phyloP scores from a whole-genome alignment of 306 rosid species.

The Geum urbanum region DNA sequence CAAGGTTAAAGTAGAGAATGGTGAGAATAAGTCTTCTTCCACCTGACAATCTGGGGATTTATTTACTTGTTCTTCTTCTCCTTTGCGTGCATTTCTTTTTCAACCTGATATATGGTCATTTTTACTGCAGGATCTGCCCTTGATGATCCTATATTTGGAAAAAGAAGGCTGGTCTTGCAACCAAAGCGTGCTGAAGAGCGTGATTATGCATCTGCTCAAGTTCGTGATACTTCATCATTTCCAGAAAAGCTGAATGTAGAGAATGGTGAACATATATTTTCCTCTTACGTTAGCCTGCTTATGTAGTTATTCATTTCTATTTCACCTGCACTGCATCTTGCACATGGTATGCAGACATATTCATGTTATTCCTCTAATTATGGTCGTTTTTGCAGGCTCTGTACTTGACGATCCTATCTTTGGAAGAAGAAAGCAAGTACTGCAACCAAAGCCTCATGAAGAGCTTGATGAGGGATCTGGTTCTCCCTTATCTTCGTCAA shows the following conservation, averaged over 20 bases:
- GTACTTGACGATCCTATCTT: constrained; percentile 39
- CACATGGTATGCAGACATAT: background rate
- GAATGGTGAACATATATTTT: constrained; percentile 24
- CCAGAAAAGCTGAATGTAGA: constrained; percentile 29
- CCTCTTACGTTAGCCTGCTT: constrained; percentile 26
- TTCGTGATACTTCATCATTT: constrained; percentile 42
- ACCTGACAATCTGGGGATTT: constrained; percentile 31
- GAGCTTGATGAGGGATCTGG: constrained; percentile 41
- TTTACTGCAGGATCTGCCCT: constrained; percentile 43
- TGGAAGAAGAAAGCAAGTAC: constrained; percentile 41
- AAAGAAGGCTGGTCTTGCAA: constrained; percentile 44
- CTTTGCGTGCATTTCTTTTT: constrained; percentile 16
- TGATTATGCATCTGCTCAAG: constrained; percentile 26
- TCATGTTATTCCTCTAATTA: constrained; percentile 24
- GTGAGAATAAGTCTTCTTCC: constrained; percentile 14
- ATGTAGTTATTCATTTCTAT: constrained; percentile 16
- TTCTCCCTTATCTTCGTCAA: constrained; percentile 41
- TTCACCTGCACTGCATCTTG: background rate
- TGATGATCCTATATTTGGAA: constrained; percentile 43
- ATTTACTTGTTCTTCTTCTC: constrained; percentile 1
- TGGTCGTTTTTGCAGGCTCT: constrained; percentile 44
- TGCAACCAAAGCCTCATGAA: constrained; percentile 47
- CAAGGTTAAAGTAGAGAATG: constrained; percentile 28
- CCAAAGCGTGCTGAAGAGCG: constrained; percentile 44
- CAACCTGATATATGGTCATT: constrained; percentile 12